Base-by-base conservation (phyloP, 1,284 basidiomycete species). In the Xerocomus minutiporus region DNA sequence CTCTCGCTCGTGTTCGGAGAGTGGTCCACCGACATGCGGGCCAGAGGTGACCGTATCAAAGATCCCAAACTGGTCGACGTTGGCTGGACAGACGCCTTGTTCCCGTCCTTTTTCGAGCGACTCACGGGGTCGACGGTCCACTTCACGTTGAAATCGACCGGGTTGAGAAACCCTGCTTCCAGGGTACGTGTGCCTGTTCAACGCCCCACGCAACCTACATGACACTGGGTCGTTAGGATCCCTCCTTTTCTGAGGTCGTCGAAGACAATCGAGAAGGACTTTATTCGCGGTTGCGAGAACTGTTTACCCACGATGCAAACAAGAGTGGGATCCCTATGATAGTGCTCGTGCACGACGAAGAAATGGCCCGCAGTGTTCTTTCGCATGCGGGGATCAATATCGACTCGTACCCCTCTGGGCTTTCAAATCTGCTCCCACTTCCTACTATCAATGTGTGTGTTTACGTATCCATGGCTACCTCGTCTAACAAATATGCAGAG, bases 341-440 rank as follows among this genome's bases (percentile, higher is more conserved):
- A 13, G 48, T 68, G 31, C 54, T 68, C 13, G 65, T 68, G 15
- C 58, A 70, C 6, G 63, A 70, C n/a, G 66, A 71, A 40, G 60
- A 56, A 15, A 68, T 71, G 61, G 66, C 62, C 3, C 59, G 65
- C 5, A 25, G 42, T 3, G 31, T 69, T 8, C 57, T 68, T 4
- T 42, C 50, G 6, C 63, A 47, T 11, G 61, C 66, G 11, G 65
- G 62, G 7, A 40, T 69, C 41, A 41, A 65, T 25, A 32, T 57
- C 29, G 39, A 28, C 23, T 9, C 48, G 4, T 71, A 56, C 51
- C 49, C 54, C 0, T 67, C 65, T 41, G 61, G 65, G 2, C 57
- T 70, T 11, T 54, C 54, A 4, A 42, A 48, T 1, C 35, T 71
- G 13, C 51, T 68, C 26, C 35, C 51, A 2, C 44, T 51, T 12